A percentile compares a stretch with the other conserved stretches of the same genome.
phyloP scores from a whole-genome alignment of 495 filamentous ascomycete species.

The Talaromyces nanjingensis region DNA sequence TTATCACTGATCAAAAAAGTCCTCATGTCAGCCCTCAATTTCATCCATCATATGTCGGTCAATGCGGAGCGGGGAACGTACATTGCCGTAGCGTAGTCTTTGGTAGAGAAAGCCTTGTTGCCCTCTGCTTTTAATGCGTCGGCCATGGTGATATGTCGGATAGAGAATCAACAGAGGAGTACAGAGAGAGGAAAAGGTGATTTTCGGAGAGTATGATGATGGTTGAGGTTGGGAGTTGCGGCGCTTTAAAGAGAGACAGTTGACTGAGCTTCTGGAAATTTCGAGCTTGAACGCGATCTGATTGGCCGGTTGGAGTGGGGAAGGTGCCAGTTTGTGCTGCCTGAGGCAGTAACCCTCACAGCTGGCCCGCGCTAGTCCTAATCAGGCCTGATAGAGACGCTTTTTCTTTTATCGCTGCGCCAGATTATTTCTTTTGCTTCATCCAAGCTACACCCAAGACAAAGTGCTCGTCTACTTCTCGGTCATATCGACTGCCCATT shows the following conservation, averaged over 20 bases:
- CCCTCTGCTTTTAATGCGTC: constrained; percentile 83
- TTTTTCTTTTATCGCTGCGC: neutral
- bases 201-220: neutral
- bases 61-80: constrained; percentile 40
- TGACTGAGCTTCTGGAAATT: constrained; percentile 44
- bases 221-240: neutral
- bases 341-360: too few relatives aligned
- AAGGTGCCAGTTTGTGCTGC: neutral
- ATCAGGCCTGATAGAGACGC: neutral
- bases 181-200: neutral
- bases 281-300: constrained; percentile 16
- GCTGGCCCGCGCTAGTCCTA: neutral
- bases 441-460: neutral
- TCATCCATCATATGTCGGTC: neutral
- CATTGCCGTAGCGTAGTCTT: constrained; percentile 95
- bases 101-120: constrained; percentile 95
- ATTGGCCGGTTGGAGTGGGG: neutral
- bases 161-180: neutral
- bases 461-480: neutral
- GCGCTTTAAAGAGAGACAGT: neutral
- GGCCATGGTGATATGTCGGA: constrained; percentile 32
- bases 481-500: neutral
- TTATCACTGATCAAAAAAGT: constrained; percentile 55
- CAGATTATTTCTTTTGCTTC: neutral
- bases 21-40: neutral